Percentiles rank a stretch among this genome's conserved stretches.
phyloP scores from a whole-genome alignment of 2,329 filamentous ascomycete genomes.

The Neonectria neomacrospora region DNA sequence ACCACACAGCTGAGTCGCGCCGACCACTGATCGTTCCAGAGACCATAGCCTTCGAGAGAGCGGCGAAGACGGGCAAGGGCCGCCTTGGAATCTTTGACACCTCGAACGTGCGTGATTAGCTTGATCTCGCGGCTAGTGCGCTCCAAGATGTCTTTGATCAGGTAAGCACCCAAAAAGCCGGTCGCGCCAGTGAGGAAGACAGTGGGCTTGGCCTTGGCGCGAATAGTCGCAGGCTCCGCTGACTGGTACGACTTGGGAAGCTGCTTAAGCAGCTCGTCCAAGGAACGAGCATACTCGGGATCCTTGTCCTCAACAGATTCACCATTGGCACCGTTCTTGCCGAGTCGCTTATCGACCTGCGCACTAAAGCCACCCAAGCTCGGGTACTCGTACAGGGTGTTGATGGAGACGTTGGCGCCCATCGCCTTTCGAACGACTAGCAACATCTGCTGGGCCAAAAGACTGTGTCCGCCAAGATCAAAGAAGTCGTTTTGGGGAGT shows the following conservation, averaged over 20 bases:
- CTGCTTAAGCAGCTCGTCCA: slow-evolving; percentile 60
- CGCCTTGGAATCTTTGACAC: slow-evolving; percentile 67
- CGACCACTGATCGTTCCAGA: slow-evolving; percentile 79
- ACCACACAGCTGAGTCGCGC: slow-evolving; percentile 73
- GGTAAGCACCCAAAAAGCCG: slow-evolving; percentile 81
- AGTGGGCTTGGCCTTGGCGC: slow-evolving; percentile 55
- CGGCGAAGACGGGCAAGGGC: slow-evolving; percentile 73
- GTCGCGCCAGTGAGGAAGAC: slow-evolving; percentile 88
- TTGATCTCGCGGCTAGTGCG: slow-evolving; percentile 40
- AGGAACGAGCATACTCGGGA: slow-evolving; percentile 63
- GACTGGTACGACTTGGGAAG: slow-evolving; percentile 57
- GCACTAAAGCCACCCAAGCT: slow-evolving; percentile 45
- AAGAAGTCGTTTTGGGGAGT: slow-evolving; percentile 48
- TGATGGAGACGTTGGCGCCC: slow-evolving; percentile 47
- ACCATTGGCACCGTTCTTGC: slow-evolving; percentile 35
- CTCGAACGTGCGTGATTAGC: slow-evolving; percentile 79
- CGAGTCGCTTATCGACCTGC: slow-evolving; percentile 46
- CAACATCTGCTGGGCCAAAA: slow-evolving; percentile 78
- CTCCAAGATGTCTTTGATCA: slow-evolving; percentile 79
- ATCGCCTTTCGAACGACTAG: slow-evolving; percentile 60
- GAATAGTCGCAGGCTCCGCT: slow-evolving; percentile 50
- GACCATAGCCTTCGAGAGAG: slow-evolving; percentile 79
- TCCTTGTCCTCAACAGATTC: slow-evolving; percentile 56
- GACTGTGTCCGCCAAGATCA: slow-evolving; percentile 53
- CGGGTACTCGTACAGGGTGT: slow-evolving; percentile 45